These are phyloP conservation scores for Phyllachora maydis DNA, from an alignment of 2,329 filamentous ascomycete species.

Conservation along the genomic window DNA sequence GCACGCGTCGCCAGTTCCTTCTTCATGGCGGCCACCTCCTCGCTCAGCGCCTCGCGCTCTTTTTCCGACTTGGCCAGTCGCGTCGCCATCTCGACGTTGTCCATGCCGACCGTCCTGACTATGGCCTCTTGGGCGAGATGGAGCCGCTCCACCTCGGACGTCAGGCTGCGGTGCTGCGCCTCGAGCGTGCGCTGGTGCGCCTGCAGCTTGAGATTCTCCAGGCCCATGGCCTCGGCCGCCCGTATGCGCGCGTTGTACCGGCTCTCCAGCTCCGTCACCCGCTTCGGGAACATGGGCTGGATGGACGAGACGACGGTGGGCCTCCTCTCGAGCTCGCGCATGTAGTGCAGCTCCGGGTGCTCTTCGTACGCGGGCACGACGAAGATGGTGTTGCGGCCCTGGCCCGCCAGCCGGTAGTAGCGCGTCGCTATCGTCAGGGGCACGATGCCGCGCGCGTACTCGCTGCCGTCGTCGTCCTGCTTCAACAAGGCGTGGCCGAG, in stretches of 20 bases:
- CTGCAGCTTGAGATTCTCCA: conserved; percentile 2
- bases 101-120: conserved; percentile 3
- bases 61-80: conserved; percentile 3
- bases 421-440: conserved; percentile 26
- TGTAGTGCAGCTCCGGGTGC: conserved; percentile 22
- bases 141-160: conserved; percentile 1
- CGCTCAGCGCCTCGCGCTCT: conserved; percentile 5
- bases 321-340: conserved; percentile 19
- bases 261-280: conserved; percentile 14
- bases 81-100: conserved; percentile 1
- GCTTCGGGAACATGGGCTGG: conserved; percentile 9
- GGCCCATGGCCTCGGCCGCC: conserved; percentile 2
- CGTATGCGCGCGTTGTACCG: conserved; percentile 5
- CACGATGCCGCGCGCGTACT: conserved; percentile 21
- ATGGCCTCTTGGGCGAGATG: conserved; percentile 1
- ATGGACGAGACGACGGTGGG: conserved; percentile 16
- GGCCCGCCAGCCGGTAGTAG: conserved; percentile 27
- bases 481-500: conserved; percentile 13
- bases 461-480: conserved; percentile 8
- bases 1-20: conserved; percentile 5
- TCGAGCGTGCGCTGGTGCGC: not conserved
- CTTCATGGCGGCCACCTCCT: conserved; percentile 5
- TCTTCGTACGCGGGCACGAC: conserved; percentile 26
- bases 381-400: conserved; percentile 25
- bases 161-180: not conserved